Conservation (phyloP, 257 asterid species). For the Solanum neorickii region DNA sequence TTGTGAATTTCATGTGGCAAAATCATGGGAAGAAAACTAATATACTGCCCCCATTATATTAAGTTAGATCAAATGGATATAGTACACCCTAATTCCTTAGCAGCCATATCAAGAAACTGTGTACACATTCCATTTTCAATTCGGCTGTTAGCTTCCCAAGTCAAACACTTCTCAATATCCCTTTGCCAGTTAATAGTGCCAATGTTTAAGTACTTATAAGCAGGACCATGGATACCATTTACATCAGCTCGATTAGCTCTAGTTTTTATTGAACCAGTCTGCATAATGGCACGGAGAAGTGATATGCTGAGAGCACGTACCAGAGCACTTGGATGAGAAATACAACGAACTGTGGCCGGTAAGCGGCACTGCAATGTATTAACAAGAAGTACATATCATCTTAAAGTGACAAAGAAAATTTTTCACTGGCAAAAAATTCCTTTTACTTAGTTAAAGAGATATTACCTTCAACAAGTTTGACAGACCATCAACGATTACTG, state of each 20-base stretch:
- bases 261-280: conserved; percentile 38
- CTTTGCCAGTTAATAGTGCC: conserved; percentile 56
- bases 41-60: background rate
- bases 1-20: background rate
- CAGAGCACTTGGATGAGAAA: conserved; percentile 92
- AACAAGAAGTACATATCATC: background rate
- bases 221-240: conserved; percentile 28
- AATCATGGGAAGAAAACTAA: conserved; percentile 1
- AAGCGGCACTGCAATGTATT: conserved; percentile 67
- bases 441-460: background rate
- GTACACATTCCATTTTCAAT: conserved; percentile 62
- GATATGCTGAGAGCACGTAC: conserved; percentile 96
- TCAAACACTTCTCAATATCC: conserved; percentile 71
- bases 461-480: conserved; percentile 77
- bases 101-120: conserved; percentile 63
- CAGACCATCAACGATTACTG: conserved; percentile 86
- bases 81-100: conserved; percentile 79
- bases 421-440: background rate
- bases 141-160: conserved; percentile 92
- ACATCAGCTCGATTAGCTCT: conserved; percentile 18
- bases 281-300: conserved; percentile 78
- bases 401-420: background rate
- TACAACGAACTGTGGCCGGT: conserved; percentile 82
- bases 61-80: conserved; percentile 30
- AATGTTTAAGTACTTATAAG: conserved; percentile 40